phyloP scores from a whole-genome alignment of 345 rosid genomes.

The Citrus trifoliata region DNA sequence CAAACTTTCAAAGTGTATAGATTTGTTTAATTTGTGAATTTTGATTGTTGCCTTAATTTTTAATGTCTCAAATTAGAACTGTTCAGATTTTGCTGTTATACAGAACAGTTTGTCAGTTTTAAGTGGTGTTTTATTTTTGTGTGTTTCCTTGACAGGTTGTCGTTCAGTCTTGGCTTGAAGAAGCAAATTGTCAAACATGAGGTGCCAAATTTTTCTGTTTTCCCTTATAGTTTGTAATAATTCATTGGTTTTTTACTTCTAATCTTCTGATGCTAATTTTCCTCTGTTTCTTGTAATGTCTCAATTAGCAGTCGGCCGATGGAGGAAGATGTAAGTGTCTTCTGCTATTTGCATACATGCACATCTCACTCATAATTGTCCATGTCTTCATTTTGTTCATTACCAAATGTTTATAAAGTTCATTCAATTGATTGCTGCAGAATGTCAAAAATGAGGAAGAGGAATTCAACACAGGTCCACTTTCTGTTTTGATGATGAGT shows the following conservation, averaged over 20 bases:
- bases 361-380: background rate
- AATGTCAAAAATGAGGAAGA: slow-evolving; percentile 80
- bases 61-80: background rate
- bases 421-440: slow-evolving; percentile 17
- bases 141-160: background rate
- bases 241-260: background rate
- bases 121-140: background rate
- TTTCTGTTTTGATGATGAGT: slow-evolving; percentile 97
- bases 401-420: background rate
- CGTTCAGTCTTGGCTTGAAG: background rate
- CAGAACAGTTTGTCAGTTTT: background rate
- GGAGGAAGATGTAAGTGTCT: slow-evolving; percentile 65
- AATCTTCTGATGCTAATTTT: background rate
- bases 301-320: slow-evolving; percentile 51
- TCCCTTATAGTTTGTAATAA: background rate
- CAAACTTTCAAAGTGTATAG: background rate
- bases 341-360: background rate
- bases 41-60: background rate
- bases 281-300: background rate
- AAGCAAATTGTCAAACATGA: slow-evolving; percentile 6
- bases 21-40: background rate
- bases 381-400: background rate
- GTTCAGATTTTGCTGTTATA: background rate
- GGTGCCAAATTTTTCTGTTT: background rate
- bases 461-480: slow-evolving; percentile 94